These are phyloP conservation scores for Cystobasidiaceae sp. DNA, from an alignment of 1,284 basidiomycete genomes.

Conservation along the genomic window DNA sequence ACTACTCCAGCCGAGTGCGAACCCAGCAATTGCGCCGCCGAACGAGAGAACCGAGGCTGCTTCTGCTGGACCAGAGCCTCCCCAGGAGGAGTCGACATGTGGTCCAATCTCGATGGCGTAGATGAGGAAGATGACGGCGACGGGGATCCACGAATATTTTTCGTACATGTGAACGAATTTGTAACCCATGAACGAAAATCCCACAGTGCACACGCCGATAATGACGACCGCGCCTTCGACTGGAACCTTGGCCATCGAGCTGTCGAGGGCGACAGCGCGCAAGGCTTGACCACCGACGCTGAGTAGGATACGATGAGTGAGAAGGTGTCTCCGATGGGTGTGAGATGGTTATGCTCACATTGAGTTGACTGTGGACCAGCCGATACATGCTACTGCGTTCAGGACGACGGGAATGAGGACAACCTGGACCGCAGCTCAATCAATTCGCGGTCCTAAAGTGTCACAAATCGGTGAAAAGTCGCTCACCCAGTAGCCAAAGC, in stretches of 20 bases:
- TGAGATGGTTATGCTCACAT: slow-evolving; percentile 28
- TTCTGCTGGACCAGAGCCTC: slow-evolving; percentile 57
- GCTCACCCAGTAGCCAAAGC: slow-evolving; percentile 46
- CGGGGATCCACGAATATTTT: slow-evolving; percentile 68
- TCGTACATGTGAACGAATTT: slow-evolving; percentile 57
- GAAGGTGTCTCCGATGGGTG: too few relatives aligned
- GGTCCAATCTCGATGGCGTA: slow-evolving; percentile 31
- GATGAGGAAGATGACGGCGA: slow-evolving; percentile 61
- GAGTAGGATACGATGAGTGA: too few relatives aligned
- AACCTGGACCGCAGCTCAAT: too few relatives aligned
- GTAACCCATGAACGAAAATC: slow-evolving; percentile 51
- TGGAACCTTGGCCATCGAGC: slow-evolving; percentile 42
- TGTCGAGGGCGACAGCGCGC: slow-evolving; percentile 41
- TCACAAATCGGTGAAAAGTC: too few relatives aligned
- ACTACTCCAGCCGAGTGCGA: slow-evolving; percentile 53
- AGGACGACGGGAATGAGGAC: slow-evolving; percentile 38
- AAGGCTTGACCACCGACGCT: slow-evolving; percentile 31
- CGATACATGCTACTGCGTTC: slow-evolving; percentile 37
- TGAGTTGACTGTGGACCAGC: slow-evolving; percentile 45
- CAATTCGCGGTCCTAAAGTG: too few relatives aligned
- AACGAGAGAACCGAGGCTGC: slow-evolving; percentile 68
- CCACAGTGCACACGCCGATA: slow-evolving; percentile 42
- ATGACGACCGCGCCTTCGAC: slow-evolving; percentile 46
- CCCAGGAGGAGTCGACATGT: slow-evolving; percentile 49
- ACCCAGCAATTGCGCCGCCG: slow-evolving; percentile 45